Percentiles rank a stretch among this genome's conserved stretches.
Evolutionary conservation across 306 rosid genomes (phyloP).

Genomic region (Carpinus fangiana): DNA sequence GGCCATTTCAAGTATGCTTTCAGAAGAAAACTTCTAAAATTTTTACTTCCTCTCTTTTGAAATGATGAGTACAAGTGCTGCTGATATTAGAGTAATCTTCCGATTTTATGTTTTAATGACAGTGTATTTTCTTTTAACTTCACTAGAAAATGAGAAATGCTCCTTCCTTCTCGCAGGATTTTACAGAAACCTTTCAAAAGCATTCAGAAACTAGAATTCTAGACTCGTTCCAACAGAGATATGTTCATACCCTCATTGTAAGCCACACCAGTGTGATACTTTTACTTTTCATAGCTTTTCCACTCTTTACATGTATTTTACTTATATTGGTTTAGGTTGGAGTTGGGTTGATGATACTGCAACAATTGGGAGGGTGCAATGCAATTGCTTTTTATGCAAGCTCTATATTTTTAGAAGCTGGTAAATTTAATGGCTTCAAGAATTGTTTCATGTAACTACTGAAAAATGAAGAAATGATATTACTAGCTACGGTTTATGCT

Average conservation of each 20-base stretch:
- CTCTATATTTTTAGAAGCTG: conserved; percentile 71
- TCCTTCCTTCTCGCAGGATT: conserved; percentile 47
- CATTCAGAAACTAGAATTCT: conserved; percentile 52
- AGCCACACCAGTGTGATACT: conserved; percentile 28
- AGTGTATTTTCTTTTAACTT: conserved; percentile 7
- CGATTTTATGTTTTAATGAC: neutral
- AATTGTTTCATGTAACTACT: neutral
- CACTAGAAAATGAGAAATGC: neutral
- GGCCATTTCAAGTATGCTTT: neutral
- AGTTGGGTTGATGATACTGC: conserved; percentile 79
- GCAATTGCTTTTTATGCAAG: conserved; percentile 74
- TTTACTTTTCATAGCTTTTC: conserved; percentile 1
- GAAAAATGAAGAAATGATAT: neutral
- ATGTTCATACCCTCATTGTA: conserved; percentile 70
- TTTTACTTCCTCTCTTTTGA: neutral
- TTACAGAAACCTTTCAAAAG: conserved; percentile 57
- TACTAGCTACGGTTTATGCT: conserved; percentile 33
- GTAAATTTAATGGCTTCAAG: conserved; percentile 35
- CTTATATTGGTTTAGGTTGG: conserved; percentile 57
- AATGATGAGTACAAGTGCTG: conserved; percentile 33
- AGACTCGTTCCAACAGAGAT: conserved; percentile 64
- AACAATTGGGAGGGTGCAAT: conserved; percentile 84
- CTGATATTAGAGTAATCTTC: conserved; percentile 65
- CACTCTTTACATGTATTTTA: conserved; percentile 5
- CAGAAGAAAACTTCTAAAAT: neutral